Evolutionary conservation across 2,329 filamentous ascomycete species (phyloP).

Genomic region (Pestalotiopsis sp.): DNA sequence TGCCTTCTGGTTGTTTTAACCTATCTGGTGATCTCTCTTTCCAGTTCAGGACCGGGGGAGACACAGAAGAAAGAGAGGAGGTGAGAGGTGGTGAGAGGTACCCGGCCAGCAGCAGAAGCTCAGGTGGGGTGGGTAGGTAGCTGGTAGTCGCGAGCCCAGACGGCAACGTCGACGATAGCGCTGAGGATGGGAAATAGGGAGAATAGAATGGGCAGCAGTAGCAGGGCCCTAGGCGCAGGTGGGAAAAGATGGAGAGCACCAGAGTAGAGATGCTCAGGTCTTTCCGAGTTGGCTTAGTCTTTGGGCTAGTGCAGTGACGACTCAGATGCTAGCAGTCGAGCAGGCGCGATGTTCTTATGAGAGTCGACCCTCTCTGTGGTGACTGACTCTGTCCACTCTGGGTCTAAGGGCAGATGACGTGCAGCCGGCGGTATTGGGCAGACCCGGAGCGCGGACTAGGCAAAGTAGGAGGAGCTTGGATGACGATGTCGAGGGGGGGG

Average conservation of each 20-base stretch:
- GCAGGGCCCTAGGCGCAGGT: not conserved
- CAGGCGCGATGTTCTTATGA: constrained; percentile 2
- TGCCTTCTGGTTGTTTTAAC: not conserved
- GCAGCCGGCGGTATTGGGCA: constrained; percentile 1
- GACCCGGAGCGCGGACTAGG: not conserved
- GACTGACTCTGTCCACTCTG: constrained; percentile 5
- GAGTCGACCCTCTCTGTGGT: not conserved
- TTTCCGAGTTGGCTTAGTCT: constrained; percentile 9
- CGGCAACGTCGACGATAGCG: not conserved
- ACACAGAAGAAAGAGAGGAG: not conserved
- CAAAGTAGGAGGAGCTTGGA: not conserved
- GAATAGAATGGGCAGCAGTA: constrained; percentile 1
- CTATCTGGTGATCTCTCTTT: not conserved
- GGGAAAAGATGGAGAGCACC: not conserved
- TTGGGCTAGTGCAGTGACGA: constrained; percentile 7
- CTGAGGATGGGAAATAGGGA: not conserved
- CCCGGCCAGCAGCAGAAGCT: not conserved
- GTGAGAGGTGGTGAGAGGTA: not conserved
- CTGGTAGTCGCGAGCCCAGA: not conserved
- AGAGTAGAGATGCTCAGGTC: not conserved
- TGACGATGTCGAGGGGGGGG: constrained; percentile 1
- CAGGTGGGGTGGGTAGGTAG: not conserved
- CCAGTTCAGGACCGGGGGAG: not conserved
- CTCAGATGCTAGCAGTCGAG: constrained; percentile 3
- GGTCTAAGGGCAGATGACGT: constrained; percentile 5